Evolutionary conservation across 2,329 filamentous ascomycete species (phyloP).

Genomic region (Drechmeria coniospora): DNA sequence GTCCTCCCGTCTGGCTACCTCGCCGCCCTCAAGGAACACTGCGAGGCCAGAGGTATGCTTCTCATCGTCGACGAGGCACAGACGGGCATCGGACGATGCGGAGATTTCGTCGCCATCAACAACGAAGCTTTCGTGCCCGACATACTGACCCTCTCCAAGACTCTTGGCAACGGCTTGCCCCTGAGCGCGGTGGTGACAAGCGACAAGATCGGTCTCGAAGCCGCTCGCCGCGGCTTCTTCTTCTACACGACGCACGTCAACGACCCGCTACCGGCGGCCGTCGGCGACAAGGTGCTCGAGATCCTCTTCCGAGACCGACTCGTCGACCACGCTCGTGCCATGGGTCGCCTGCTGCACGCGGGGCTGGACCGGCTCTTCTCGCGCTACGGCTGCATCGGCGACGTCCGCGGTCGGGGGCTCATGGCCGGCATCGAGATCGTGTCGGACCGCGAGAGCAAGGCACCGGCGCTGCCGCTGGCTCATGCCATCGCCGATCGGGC

Average conservation of each 20-base stretch:
- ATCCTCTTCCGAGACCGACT: constrained; percentile 42
- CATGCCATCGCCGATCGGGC: constrained; percentile 29
- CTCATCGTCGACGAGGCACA: constrained; percentile 48
- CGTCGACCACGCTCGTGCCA: constrained; percentile 24
- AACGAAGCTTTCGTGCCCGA: constrained; percentile 39
- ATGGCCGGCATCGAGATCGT: constrained; percentile 46
- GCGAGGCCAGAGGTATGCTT: constrained; percentile 40
- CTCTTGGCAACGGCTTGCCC: constrained; percentile 43
- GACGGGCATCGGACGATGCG: constrained; percentile 40
- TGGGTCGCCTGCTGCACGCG: constrained; percentile 29
- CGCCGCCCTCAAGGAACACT: constrained; percentile 36
- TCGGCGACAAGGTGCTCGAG: constrained; percentile 46
- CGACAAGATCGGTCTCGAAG: constrained; percentile 32
- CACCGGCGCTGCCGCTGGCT: constrained; percentile 30
- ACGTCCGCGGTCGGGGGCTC: constrained; percentile 42
- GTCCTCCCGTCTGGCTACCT: constrained; percentile 44
- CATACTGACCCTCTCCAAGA: constrained; percentile 46
- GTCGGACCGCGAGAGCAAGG: constrained; percentile 29
- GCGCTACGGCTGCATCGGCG: constrained; percentile 45
- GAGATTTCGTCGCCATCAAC: constrained; percentile 43
- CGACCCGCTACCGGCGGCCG: constrained; percentile 43
- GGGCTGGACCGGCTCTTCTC: constrained; percentile 29
- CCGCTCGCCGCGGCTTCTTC: constrained; percentile 31
- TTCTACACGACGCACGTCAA: constrained; percentile 50
- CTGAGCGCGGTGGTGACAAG: constrained; percentile 42